Base-by-base conservation (phyloP, 768 basidiomycete species). In the Suillus luteus region DNA sequence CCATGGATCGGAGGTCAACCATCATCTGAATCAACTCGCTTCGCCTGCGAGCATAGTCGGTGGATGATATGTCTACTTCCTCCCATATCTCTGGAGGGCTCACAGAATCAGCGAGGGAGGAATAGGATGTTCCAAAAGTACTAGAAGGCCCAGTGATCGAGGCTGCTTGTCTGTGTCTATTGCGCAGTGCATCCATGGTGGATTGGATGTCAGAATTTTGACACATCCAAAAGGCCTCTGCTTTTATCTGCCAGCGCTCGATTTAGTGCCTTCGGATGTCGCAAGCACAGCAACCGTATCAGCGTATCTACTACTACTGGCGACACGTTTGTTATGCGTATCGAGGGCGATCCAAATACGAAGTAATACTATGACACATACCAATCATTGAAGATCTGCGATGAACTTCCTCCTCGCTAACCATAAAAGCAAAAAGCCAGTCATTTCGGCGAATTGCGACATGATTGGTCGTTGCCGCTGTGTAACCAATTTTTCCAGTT, bases 41-140 rank as follows among this genome's bases (percentile, higher is more conserved):
- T 46, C 82, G 77, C 41, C 63, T 76, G 10, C 72, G 72, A 0
- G 81, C 80, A 72, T 84, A 84, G 37, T 78, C 77, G 9, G 66
- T 73, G 1, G 73, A 71, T 7, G 77, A 66, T 60, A 79, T 65
- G 55, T 70, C 68, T 8, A 66, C 17, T 1, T 68, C 9, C 4
- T 63, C 69, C 65, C 48, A 66, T 27, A 4, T 31, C 5, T 64
- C 72, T 15, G 22, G 55, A 55, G 55, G 37, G 55, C 14, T 55
- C 3, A 24, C 12, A 2, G 55, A 38, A 38, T 7, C 8, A 24
- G n/a, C 3, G 17, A 22, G 3, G 14, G 37, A 38, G 7, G 35
- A 14, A 38, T 4, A 7, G 6, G 55, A 9, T 22, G 8, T 38
- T 22, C 22, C 55, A n/a, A 17, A 11, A 27, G 3, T 27, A 27